phyloP scores from a whole-genome alignment of 441 rosid species.

The Kokia cookei region DNA sequence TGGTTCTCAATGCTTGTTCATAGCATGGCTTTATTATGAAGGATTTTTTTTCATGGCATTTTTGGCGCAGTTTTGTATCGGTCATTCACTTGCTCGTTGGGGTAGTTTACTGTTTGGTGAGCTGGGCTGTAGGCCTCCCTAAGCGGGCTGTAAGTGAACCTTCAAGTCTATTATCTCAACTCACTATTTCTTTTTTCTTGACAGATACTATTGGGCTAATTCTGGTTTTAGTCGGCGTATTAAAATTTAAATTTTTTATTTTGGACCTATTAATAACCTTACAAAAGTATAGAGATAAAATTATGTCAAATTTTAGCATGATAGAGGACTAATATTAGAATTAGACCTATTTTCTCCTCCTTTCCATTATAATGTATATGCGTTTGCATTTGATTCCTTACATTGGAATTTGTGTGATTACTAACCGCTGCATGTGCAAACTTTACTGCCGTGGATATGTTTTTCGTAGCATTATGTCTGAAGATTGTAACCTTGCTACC shows the following conservation, averaged over 20 bases:
- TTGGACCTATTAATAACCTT: no score
- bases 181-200: neutral
- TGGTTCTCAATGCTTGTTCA: neutral
- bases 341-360: no score
- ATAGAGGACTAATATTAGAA: no score
- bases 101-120: conserved; percentile 73
- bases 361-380: no score
- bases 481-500: neutral
- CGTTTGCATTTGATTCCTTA: neutral
- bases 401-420: neutral
- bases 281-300: no score
- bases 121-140: conserved; percentile 94
- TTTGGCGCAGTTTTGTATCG: conserved; percentile 68
- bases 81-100: conserved; percentile 91
- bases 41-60: neutral
- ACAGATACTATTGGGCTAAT: no score
- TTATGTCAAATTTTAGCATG: no score
- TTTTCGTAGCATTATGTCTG: neutral
- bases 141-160: conserved; percentile 78
- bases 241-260: no score
- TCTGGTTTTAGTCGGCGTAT: no score
- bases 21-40: neutral
- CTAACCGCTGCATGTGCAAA: neutral
- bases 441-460: neutral
- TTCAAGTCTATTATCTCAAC: conserved; percentile 2